phyloP scores from a whole-genome alignment of 352 stramenopile genomes.

The Globisporangium cederbergense region DNA sequence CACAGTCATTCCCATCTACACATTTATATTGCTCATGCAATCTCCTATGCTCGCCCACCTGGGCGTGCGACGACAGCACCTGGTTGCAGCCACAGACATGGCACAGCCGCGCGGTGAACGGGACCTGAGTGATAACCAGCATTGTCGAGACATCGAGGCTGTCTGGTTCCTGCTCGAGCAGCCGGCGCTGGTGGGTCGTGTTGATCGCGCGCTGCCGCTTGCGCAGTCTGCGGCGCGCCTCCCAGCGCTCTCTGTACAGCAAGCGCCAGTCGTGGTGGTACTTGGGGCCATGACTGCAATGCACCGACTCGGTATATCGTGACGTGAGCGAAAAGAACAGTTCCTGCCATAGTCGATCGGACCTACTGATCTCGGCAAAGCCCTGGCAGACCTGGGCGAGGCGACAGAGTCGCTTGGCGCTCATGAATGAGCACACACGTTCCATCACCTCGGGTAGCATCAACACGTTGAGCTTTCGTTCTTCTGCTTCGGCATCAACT shows the following conservation, averaged over 20 bases:
- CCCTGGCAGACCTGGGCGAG: conserved; percentile 48
- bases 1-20: conserved; percentile 17
- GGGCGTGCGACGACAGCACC: conserved; percentile 22
- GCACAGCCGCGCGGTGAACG: conserved; percentile 33
- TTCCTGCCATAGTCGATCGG: conserved; percentile 32
- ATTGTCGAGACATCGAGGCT: not conserved
- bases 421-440: conserved; percentile 66
- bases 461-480: conserved; percentile 46
- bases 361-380: conserved; percentile 37
- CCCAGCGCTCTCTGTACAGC: conserved; percentile 16
- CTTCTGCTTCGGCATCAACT: conserved; percentile 31
- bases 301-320: conserved; percentile 13
- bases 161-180: conserved; percentile 7
- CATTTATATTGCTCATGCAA: conserved; percentile 33
- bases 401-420: conserved; percentile 59
- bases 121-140: not conserved
- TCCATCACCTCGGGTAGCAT: conserved; percentile 67
- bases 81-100: conserved; percentile 34
- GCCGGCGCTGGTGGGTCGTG: not conserved
- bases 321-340: conserved; percentile 32
- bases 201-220: conserved; percentile 9
- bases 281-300: conserved; percentile 24
- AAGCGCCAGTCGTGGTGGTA: conserved; percentile 29
- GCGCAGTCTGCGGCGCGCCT: conserved; percentile 3
- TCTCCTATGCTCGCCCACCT: conserved; percentile 22